Base-by-base conservation (phyloP, 345 rosid genomes). In the Gossypium anomalum region DNA sequence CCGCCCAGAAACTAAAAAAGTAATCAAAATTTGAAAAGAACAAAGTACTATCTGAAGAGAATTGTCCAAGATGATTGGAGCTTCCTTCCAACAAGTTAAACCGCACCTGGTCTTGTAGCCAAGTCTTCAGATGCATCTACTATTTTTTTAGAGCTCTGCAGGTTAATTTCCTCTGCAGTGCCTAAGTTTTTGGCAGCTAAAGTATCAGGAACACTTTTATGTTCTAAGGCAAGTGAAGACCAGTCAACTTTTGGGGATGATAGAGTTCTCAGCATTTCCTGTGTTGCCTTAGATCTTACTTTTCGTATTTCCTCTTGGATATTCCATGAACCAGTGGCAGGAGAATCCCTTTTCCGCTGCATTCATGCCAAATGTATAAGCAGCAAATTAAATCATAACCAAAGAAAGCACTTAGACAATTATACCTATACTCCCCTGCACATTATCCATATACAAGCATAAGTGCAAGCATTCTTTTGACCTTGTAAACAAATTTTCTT, bases 221-320 rank as follows among this genome's bases (percentile, higher is more conserved):
- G 73, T 41, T 76, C 88, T 49, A 85, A 79, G 63, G 85, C 76
- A 73, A 82, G 76, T 23, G 73, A 78, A 76, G 97, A 82, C 84
- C 84, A 81, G 73, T 88, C 84, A 48, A 74, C 71, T 79, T 80
- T 84, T 74, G 86, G 74, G 56, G 88, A 80, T 6, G 87, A 78
- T 23, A 72, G 82, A 12, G 77, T 81, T 83, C 82, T 90, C 70
- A 91, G 85, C 96, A 95, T 82, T 76, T 90, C 91, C 72, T 95
- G 92, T 43, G 97, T 93, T 80, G 99, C 98, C 78, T 80, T 90
- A 59, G 94, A 91, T 83, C 94, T 90, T 80, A 93, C 93, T 88
- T 87, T 89, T 45, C 97, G 88, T 73, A 95, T 77, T 83, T 93
- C 98, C 78, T 95, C 99, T 17, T 78, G 84, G 80, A 93, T 89